A percentile compares a stretch with the other conserved stretches of the same genome.
These are phyloP conservation scores for Astragalus membranaceus DNA, from an alignment of 306 rosid species.

Conservation along the genomic window DNA sequence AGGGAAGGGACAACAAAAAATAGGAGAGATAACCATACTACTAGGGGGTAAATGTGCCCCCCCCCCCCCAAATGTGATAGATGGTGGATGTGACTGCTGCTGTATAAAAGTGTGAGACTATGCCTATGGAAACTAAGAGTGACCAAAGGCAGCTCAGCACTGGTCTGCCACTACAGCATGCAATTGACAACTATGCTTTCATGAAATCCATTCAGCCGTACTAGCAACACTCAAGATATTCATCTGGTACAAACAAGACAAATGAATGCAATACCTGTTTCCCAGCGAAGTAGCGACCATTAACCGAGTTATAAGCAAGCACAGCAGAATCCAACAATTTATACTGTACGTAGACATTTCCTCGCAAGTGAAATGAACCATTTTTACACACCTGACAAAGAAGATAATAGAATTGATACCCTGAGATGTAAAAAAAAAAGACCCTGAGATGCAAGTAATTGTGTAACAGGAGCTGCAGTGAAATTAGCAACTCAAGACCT, in stretches of 20 bases:
- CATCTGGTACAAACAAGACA: not conserved
- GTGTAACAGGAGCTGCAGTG: not conserved
- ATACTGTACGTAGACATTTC: slow-evolving; percentile 80
- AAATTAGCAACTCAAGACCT: not conserved
- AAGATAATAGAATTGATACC: slow-evolving; percentile 14
- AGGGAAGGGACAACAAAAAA: not conserved
- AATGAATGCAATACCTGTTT: slow-evolving; percentile 55
- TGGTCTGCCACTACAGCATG: not conserved
- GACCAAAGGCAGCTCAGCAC: not conserved
- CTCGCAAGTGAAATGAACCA: slow-evolving; percentile 90
- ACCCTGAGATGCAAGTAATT: slow-evolving; percentile 14
- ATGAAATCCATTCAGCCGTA: not conserved
- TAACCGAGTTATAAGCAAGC: slow-evolving; percentile 51
- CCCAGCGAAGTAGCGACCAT: slow-evolving; percentile 86
- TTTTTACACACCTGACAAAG: slow-evolving; percentile 80
- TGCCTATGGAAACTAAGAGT: not conserved
- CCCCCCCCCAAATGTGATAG: too few relatives aligned
- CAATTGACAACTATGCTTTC: not conserved
- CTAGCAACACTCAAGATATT: not conserved
- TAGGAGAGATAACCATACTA: not conserved
- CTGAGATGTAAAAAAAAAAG: slow-evolving; percentile 1
- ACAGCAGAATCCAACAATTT: slow-evolving; percentile 72
- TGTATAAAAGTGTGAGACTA: not conserved
- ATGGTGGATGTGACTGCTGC: not conserved
- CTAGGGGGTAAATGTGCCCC: too few relatives aligned